Conservation (phyloP, 495 filamentous ascomycete species). For the Xylaria sp. region DNA sequence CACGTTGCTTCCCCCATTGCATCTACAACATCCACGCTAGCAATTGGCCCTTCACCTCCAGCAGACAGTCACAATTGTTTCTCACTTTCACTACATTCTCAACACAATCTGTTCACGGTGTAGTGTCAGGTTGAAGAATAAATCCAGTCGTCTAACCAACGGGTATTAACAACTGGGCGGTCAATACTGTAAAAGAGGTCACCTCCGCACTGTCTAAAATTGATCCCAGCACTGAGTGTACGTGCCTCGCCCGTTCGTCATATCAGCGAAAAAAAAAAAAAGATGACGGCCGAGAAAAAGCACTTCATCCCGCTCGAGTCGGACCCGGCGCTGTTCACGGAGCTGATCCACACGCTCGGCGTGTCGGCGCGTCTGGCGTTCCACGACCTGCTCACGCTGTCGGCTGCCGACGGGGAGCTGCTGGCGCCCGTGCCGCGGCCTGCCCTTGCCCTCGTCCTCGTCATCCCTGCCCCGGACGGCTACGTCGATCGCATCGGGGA, state of each 20-base stretch:
- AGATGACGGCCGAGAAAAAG: conserved; percentile 21
- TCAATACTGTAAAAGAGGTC: not conserved
- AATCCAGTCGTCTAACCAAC: no score
- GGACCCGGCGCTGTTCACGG: conserved; percentile 78
- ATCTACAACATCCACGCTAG: not conserved
- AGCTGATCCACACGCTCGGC: conserved; percentile 74
- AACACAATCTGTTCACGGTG: not conserved
- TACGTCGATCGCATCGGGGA: conserved; percentile 60
- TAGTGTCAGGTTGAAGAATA: no score
- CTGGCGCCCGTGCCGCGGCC: conserved; percentile 76
- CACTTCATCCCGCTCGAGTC: conserved; percentile 41
- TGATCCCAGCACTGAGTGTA: no score
- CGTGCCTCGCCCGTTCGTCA: no score
- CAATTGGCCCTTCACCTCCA: not conserved
- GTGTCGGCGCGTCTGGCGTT: conserved; percentile 68
- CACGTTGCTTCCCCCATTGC: not conserved
- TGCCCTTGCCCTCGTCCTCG: conserved; percentile 65
- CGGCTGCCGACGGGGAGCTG: conserved; percentile 49
- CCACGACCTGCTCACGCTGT: conserved; percentile 77
- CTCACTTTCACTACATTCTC: not conserved
- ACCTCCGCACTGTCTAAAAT: not conserved
- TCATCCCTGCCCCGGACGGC: conserved; percentile 39
- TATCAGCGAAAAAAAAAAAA: not conserved
- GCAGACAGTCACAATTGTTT: not conserved
- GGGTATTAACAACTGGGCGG: not conserved